Evolutionary conservation across 2,329 filamentous ascomycete species (phyloP), one percentile per base, ranked within the genome.

Genomic region (Aspergillus floridensis): DNA sequence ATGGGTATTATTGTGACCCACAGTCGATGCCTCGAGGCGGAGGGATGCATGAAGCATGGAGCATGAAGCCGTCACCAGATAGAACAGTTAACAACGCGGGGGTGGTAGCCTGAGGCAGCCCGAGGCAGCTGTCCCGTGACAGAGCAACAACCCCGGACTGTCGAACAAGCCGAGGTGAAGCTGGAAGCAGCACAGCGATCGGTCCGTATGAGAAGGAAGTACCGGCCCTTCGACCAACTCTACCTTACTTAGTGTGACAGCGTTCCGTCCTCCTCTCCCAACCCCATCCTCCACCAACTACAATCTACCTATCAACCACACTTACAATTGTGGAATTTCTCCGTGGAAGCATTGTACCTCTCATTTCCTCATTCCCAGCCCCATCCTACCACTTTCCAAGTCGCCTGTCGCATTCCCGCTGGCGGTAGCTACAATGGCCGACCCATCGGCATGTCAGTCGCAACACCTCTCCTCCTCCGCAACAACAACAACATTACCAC

Each of bases 381-480:
- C 32, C 32, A 35, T 57, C 22, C n/a, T 41, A 49, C 49, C 47
- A 19, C 35, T 35, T 49, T 52, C 29, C 29, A 35, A 32, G 14
- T 48, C 54, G 31, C 55, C 48, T 52, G 44, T 59, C 60, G 56
- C 58, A 64, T 61, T 56, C 61, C 56, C 58, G 58, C 58, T 63
- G 58, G 60, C 60, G 63, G 60, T 64, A 61, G 65, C 38, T 44
- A 68, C 65, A 67, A 73, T 76, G 71, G 63, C 69, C 61, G 71
- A 74, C 66, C 67, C 72, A 64, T 74, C 76, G 48, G 66, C 70
- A 21, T 75, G 75, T 19, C 70, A 71, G 68, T 84, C 87, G 64
- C 83, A 84, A 70, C 53, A 47, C 41, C 80, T 87, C 61, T 85
- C 88, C 47, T 85, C 86, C 58, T 91, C 91, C 62, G 7, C 26